A percentile compares a stretch with the other conserved stretches of the same genome.
phyloP scores from a whole-genome alignment of 768 basidiomycete genomes.

The Agrocybe chaxingu region DNA sequence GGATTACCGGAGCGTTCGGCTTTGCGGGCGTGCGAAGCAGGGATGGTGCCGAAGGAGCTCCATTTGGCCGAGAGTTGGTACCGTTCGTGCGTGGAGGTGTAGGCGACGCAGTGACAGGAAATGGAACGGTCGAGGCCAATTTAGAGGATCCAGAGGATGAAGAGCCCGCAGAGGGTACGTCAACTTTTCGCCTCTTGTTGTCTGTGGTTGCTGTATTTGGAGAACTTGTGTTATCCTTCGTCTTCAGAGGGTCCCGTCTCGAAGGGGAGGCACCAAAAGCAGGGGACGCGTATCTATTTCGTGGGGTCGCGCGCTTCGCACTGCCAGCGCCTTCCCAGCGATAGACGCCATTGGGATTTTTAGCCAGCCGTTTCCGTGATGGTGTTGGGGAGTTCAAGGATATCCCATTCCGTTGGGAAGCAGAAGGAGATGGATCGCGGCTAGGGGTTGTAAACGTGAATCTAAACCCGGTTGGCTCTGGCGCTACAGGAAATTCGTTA shows the following conservation, averaged over 20 bases:
- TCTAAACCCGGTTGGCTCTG: conserved; percentile 19
- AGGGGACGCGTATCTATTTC: conserved; percentile 72
- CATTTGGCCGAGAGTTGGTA: conserved; percentile 13
- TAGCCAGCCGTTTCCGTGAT: conserved; percentile 44
- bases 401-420: conserved; percentile 26
- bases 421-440: conserved; percentile 4
- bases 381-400: conserved; percentile 19
- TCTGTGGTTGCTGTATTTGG: conserved; percentile 39
- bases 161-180: conserved; percentile 37
- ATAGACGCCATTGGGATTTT: conserved; percentile 74
- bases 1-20: conserved; percentile 59
- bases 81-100: conserved; percentile 24
- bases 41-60: conserved; percentile 21
- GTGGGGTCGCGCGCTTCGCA: conserved; percentile 45
- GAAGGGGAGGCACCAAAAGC: conserved; percentile 60
- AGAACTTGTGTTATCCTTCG: conserved; percentile 31
- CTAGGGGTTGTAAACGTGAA: conserved; percentile 13
- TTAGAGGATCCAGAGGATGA: conserved; percentile 21
- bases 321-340: conserved; percentile 78
- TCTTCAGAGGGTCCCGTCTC: conserved; percentile 33
- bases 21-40: conserved; percentile 47
- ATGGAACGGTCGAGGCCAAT: conserved; percentile 24
- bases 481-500: conserved; percentile 1
- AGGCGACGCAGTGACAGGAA: conserved; percentile 31
- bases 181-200: conserved; percentile 61